These are phyloP conservation scores for Exobasidium cylindrosporum DNA, from an alignment of 1,284 basidiomycete species.

Conservation along the genomic window DNA sequence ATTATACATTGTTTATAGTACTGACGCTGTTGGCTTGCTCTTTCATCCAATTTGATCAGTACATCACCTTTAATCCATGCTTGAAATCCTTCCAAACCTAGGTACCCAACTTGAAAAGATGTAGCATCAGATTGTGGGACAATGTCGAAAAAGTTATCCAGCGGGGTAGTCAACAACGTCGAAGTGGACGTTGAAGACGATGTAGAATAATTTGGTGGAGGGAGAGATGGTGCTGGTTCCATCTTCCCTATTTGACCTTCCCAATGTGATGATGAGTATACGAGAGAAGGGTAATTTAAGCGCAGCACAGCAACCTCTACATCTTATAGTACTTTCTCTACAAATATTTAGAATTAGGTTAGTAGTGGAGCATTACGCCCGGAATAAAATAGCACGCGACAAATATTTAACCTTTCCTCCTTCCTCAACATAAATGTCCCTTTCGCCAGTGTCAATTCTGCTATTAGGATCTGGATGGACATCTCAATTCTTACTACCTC, in stretches of 20 bases:
- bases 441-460: conserved; percentile 47
- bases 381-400: too few relatives aligned
- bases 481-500: conserved; percentile 64
- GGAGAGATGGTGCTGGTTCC: conserved; percentile 1
- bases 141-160: conserved; percentile 46
- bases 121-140: conserved; percentile 42
- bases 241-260: too few relatives aligned
- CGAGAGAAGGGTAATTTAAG: too few relatives aligned
- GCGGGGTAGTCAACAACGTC: neutral
- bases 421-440: too few relatives aligned
- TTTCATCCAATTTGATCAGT: conserved; percentile 42
- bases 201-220: conserved; percentile 8
- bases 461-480: conserved; percentile 72
- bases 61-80: conserved; percentile 52
- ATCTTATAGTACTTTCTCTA: too few relatives aligned
- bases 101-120: conserved; percentile 52
- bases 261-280: too few relatives aligned
- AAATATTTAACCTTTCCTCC: neutral
- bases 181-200: neutral
- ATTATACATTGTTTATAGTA: conserved; percentile 13
- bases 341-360: too few relatives aligned
- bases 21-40: conserved; percentile 21
- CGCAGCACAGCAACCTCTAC: too few relatives aligned
- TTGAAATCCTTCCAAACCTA: conserved; percentile 41
- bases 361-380: too few relatives aligned